Base-by-base conservation (phyloP, 2,329 filamentous ascomycete genomes). In the Chlorencoelia australis region DNA sequence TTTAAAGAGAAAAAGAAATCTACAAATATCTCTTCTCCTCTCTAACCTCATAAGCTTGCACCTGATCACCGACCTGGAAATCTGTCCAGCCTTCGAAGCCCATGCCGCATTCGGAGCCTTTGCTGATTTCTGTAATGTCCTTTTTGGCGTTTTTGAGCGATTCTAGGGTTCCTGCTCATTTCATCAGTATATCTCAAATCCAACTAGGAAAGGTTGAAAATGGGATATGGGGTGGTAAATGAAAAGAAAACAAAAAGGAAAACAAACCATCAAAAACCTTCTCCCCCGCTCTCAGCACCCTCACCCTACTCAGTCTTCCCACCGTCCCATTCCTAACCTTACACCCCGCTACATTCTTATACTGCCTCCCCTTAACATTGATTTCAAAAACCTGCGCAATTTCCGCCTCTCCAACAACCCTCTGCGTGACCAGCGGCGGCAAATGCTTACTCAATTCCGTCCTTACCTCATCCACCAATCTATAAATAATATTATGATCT, bases 81-180 rank as follows among this genome's bases (percentile, higher is more conserved):
- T 76, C 82, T 31, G 81, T 69, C 76, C 86, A 98, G 20, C 68
- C 71, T 3, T 81, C 76, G 52, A 98, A 89, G 35, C 75, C 78
- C 48, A 98, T 79, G 47, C 91, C 91, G 52, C 91, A 98, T 61
- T 98, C 91, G n/a, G 72, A 75, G 40, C 87, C 88, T 62, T 94
- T 96, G 52, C 77, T 78, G 77, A 94, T 91, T 54, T 94, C 85
- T 30, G 68, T 66, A 19, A 91, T 83, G 47, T 95, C 85, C 58
- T 93, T 93, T 69, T 96, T 95, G 58, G 82, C 76, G 53, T 93
- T 83, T 64, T 91, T 95, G 40, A 98, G 74, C 1, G 84, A 84
- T 13, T 75, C 71, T 28, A 96, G 73, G 34, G 70, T 71, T 47
- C 88, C 89, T 94, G 27, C 37, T 37, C 53, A 46, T 24, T 7